Evolutionary conservation across 2,329 filamentous ascomycete species (phyloP).

Genomic region (Stagonosporopsis tanaceti): DNA sequence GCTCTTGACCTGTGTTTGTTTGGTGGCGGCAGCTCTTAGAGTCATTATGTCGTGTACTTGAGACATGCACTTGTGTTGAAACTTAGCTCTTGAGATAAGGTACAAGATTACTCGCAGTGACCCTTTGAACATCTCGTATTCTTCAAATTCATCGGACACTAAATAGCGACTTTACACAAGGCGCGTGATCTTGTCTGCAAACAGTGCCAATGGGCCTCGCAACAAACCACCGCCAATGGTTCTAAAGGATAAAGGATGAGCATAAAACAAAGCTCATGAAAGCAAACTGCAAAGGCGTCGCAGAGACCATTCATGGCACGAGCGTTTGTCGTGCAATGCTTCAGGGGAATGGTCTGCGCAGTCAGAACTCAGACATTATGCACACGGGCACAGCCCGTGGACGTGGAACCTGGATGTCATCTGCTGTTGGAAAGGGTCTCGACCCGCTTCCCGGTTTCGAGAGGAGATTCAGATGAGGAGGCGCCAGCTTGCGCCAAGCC

Average conservation of each 20-base stretch:
- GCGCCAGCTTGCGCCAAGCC: slow-evolving; percentile 5
- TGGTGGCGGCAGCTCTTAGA: background rate
- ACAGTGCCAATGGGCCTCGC: too few relatives aligned
- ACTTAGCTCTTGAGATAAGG: background rate
- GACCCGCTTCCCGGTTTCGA: slow-evolving; percentile 9
- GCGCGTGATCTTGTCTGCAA: too few relatives aligned
- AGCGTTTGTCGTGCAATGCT: background rate
- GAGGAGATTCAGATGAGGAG: slow-evolving; percentile 6
- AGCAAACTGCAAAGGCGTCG: background rate
- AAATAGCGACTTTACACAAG: too few relatives aligned
- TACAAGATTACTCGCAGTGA: background rate
- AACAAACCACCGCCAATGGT: too few relatives aligned
- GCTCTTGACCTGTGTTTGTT: background rate
- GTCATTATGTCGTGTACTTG: background rate
- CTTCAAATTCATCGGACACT: too few relatives aligned
- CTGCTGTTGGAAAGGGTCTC: slow-evolving; percentile 4
- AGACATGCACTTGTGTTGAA: background rate
- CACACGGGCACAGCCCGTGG: background rate
- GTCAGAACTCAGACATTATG: background rate
- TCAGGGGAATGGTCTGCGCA: background rate
- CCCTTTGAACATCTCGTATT: background rate
- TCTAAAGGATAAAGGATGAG: background rate
- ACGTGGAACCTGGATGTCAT: background rate
- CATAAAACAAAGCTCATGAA: background rate
- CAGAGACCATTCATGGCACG: background rate